Evolutionary conservation across 2,329 filamentous ascomycete genomes (phyloP).

Genomic region (Gaeumannomyces sp.): DNA sequence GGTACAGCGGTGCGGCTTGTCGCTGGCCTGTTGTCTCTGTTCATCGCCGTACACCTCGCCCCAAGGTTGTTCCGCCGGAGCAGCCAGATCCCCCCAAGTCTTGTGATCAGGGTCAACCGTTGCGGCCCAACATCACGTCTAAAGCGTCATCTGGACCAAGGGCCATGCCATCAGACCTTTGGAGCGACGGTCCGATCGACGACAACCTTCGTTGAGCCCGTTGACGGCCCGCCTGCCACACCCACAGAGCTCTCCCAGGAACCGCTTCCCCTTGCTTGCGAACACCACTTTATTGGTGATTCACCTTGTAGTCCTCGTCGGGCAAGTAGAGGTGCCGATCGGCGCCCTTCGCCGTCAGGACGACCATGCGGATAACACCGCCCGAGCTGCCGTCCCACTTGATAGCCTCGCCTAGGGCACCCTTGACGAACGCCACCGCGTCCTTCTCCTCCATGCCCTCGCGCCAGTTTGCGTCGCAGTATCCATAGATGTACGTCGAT

Average conservation of each 20-base stretch:
- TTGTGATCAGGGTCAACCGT: too few relatives aligned
- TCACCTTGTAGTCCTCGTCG: slow-evolving; percentile 76
- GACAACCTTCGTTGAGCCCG: neutral
- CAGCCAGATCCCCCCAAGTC: too few relatives aligned
- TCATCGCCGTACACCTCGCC: neutral
- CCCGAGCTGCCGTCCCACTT: slow-evolving; percentile 99
- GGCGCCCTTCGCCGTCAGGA: slow-evolving; percentile 82
- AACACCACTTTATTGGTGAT: slow-evolving; percentile 38
- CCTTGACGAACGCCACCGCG: slow-evolving; percentile 89
- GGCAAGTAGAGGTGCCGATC: slow-evolving; percentile 93
- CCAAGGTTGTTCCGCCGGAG: neutral
- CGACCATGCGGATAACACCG: slow-evolving; percentile 96
- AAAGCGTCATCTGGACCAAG: neutral
- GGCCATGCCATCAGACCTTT: neutral
- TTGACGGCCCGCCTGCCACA: neutral
- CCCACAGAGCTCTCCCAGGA: neutral
- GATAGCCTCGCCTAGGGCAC: slow-evolving; percentile 85
- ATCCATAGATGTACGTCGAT: slow-evolving; percentile 99
- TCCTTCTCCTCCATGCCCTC: slow-evolving; percentile 92
- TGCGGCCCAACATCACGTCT: neutral
- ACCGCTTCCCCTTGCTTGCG: too few relatives aligned
- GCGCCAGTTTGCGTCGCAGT: slow-evolving; percentile 93
- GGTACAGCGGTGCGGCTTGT: neutral
- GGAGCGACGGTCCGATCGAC: too few relatives aligned
- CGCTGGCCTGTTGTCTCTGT: neutral